These are phyloP conservation scores for Trichoderma asperellum DNA, from an alignment of 2,329 filamentous ascomycete genomes.

Conservation along the genomic window DNA sequence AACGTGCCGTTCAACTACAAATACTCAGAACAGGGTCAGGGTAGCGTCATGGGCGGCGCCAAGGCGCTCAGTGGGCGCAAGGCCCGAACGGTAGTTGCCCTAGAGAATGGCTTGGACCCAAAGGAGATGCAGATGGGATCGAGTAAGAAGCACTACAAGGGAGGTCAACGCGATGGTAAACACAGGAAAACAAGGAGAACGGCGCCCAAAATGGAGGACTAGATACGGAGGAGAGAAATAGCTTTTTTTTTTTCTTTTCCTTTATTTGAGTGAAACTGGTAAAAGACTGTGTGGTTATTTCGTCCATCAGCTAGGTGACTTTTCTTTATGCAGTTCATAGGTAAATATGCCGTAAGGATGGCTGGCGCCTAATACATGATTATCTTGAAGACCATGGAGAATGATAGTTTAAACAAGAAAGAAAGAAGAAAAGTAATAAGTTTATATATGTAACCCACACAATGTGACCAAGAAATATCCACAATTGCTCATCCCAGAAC, in stretches of 20 bases:
- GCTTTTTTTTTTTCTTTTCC: not conserved
- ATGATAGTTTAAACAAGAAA: not conserved
- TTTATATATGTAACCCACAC: constrained; percentile 18
- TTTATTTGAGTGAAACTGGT: constrained; percentile 18
- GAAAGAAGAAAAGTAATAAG: not conserved
- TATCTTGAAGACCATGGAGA: constrained; percentile 7
- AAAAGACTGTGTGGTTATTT: not conserved
- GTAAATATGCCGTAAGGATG: not conserved
- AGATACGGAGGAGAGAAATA: not conserved
- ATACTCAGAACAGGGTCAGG: constrained; percentile 86
- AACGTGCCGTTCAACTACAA: constrained; percentile 86
- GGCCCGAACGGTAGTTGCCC: constrained; percentile 74
- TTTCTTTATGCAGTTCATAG: not conserved
- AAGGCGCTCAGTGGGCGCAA: constrained; percentile 85
- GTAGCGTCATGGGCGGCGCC: constrained; percentile 46
- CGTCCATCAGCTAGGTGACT: not conserved
- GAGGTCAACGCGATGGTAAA: constrained; percentile 64
- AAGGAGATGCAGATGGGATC: constrained; percentile 68
- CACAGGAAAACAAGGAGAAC: constrained; percentile 48
- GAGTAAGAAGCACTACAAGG: constrained; percentile 95
- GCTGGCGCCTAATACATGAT: not conserved
- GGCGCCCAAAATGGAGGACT: constrained; percentile 18
- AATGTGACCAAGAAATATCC: constrained; percentile 24
- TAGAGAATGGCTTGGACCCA: constrained; percentile 84
- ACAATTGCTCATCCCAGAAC: constrained; percentile 9